Conservation (phyloP, 1,284 basidiomycete species). For the Earliella scabrosa region DNA sequence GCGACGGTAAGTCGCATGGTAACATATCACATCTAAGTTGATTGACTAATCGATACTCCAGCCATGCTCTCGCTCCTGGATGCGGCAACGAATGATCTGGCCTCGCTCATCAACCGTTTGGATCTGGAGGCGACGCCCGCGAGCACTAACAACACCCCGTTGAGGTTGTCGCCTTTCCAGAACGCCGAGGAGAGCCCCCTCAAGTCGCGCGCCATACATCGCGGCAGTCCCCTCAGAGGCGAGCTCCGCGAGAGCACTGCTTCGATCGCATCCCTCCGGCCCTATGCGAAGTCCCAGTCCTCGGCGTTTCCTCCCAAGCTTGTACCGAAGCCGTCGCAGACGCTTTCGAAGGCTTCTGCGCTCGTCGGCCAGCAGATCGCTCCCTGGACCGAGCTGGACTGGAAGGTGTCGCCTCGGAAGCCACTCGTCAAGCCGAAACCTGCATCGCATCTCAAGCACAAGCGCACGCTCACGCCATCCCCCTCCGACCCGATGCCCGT, state of each 20-base stretch:
- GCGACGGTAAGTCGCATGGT: constrained; percentile 38
- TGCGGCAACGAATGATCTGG: constrained; percentile 78
- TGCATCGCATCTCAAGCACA: constrained; percentile 45
- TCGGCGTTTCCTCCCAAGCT: constrained; percentile 18
- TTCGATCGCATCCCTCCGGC: constrained; percentile 60
- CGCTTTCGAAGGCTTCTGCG: constrained; percentile 16
- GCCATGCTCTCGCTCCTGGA: constrained; percentile 72
- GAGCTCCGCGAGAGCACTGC: constrained; percentile 43
- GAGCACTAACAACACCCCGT: constrained; percentile 51
- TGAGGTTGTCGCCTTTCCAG: constrained; percentile 33
- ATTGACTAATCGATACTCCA: constrained; percentile 29
- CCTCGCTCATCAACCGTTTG: constrained; percentile 71
- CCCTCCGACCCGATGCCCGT: constrained; percentile 56
- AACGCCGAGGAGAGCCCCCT: constrained; percentile 43
- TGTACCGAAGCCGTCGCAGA: constrained; percentile 10
- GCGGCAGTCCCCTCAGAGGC: constrained; percentile 30
- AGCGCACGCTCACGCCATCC: constrained; percentile 56
- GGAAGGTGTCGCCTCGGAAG: constrained; percentile 51
- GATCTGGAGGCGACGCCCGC: constrained; percentile 75
- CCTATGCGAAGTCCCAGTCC: constrained; percentile 56
- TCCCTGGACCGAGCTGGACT: constrained; percentile 60
- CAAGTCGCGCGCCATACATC: constrained; percentile 31
- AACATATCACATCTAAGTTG: not conserved
- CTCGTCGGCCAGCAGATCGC: constrained; percentile 63
- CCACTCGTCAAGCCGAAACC: constrained; percentile 28